phyloP scores from a whole-genome alignment of 148 eudicot species.

The Polygonum aviculare region DNA sequence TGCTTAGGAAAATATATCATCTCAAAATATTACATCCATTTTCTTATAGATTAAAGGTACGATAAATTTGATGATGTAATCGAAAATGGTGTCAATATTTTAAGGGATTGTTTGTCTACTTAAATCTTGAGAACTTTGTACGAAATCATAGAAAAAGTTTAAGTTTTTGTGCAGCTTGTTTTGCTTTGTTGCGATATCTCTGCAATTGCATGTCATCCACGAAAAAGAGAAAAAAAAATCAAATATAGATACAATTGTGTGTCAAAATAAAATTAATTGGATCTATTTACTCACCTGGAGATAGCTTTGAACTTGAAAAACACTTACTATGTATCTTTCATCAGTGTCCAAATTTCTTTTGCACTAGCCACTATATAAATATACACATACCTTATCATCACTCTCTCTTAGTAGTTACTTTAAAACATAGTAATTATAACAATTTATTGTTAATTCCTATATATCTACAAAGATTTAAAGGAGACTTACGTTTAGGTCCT shows the following conservation, averaged over 20 bases:
- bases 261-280: not conserved
- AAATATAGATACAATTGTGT: not conserved
- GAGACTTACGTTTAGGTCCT: not conserved
- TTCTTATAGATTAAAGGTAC: no score
- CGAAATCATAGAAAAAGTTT: not conserved
- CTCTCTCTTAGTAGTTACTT: no score
- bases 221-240: not conserved
- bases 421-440: no score
- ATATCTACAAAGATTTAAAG: no score
- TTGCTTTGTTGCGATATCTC: not conserved
- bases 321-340: not conserved
- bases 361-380: not conserved
- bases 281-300: not conserved
- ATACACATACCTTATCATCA: not conserved
- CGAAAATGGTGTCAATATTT: not conserved
- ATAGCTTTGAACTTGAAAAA: not conserved
- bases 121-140: not conserved
- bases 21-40: no score
- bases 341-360: not conserved
- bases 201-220: not conserved
- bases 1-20: no score
- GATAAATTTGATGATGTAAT: no score
- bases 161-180: not conserved
- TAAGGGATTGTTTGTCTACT: not conserved
- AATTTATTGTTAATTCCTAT: no score